Evolutionary conservation across 331 rosid species (phyloP), one percentile per base, ranked within the genome.

Genomic region (Quercus lobata): DNA sequence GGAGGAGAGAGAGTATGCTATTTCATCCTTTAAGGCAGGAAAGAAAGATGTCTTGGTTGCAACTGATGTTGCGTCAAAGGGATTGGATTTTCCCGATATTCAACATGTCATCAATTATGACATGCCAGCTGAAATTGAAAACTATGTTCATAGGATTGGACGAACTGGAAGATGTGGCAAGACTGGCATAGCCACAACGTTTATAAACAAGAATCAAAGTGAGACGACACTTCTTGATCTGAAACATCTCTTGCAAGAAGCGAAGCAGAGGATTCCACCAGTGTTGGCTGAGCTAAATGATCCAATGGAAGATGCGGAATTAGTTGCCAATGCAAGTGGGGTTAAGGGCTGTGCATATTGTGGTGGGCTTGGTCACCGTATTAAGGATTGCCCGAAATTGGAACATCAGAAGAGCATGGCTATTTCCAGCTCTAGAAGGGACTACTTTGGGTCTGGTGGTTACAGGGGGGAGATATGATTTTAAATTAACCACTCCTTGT

Each of bases 81-180:
- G 97, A 77, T 84, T 94, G 88, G 98, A 92, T 86, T 94, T 94
- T 84, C 98, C 97, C 22, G 97, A 94, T 80, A 94, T 94, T 84
- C 98, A 94, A 79, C 98, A 92, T 24, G 98, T 94, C 72, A 69
- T 94, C 62, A 94, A 94, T 82, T 94, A 94, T 57, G 97, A 94
- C 83, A 94, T 94, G 98, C 97, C 98, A 2, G 95, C 92, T n/a
- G 97, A 94, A 81, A 94, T 94, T 6, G 97, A 94, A 77, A 94
- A 94, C 88, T 94, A 92, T 25, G 98, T 94, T 78, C 97, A 94
- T 85, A 86, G 98, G 87, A 94, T 94, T 73, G 98, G 98, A 78
- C 87, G 97, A 12, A 94, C 98, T 0, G 97, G 98, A 72, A 86
- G 97, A 77, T 92, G 98, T 75, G 97, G 97, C 72, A 92, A 90